Evolutionary conservation across 108 stramenopile genomes (phyloP), one percentile per base, ranked within the genome.

Genomic region (Cyclotella cryptica): DNA sequence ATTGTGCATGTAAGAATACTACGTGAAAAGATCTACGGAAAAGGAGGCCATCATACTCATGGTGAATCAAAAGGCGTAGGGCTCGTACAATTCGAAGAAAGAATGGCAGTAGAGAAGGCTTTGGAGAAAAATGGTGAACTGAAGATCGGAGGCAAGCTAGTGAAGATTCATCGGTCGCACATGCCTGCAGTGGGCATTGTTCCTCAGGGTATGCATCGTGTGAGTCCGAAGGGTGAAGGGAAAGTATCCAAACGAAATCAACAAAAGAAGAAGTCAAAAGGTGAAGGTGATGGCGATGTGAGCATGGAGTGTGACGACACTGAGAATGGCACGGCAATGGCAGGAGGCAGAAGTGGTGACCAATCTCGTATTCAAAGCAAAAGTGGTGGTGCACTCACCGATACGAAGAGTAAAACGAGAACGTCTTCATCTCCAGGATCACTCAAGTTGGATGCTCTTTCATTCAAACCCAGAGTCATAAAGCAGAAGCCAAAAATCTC

Each of bases 61-160:
- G 84, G 81, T 19, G 83, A 87, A 61, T 92, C 92, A 14, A 97
- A 97, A 77, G 89, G 96, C 15, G 77, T 84, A 79, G 96, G 89
- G 29, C 51, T 97, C 45, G 77, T 97, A 12, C 96, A 97, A 81
- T 97, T 97, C 70, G 92, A 94, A 78, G 87, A 91, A 40, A 73
- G 84, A n/a, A 79, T 88, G 45, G 88, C 90, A 17, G 94, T 92
- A 0, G 94, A 95, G 70, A 86, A 89, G 46, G 93, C 93, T 17
- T 53, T 97, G 43, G 72, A 52, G 26, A 60, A 90, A 30, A 75
- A 89, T 71, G 94, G 90, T 24, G 78, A 75, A 42, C 60, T 97
- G 19, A 86, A 91, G 12, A 73, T 97, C 29, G 73, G 86, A 40
- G 92, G 88, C 44, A 91, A 89, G 47, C 18, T 86, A 9, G 77